Conservation (phyloP, 176 grass and related monocot genomes). For the Avena atlantica region DNA sequence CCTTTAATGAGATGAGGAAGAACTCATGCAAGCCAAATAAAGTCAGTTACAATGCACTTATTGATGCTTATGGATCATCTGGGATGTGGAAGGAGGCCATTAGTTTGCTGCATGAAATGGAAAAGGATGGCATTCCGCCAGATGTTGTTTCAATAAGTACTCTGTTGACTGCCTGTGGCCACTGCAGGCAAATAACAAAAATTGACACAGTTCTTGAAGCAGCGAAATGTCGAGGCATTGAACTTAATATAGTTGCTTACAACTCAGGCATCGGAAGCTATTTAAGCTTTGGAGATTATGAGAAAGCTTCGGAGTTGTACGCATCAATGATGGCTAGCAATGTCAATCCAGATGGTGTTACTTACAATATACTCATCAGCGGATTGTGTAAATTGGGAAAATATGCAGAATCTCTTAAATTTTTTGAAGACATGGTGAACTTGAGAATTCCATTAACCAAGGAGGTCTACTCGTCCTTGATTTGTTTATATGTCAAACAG, state of each 20-base stretch:
- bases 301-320: conserved; percentile 84
- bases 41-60: conserved; percentile 95
- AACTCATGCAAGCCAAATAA: conserved; percentile 86
- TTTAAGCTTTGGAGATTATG: conserved; percentile 77
- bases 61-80: conserved; percentile 93
- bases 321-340: conserved; percentile 69
- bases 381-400: conserved; percentile 76
- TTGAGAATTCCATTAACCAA: conserved; percentile 77
- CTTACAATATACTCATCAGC: conserved; percentile 93
- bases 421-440: conserved; percentile 82
- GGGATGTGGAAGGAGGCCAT: conserved; percentile 78
- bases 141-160: conserved; percentile 92
- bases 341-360: conserved; percentile 71
- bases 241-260: conserved; percentile 84
- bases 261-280: conserved; percentile 92
- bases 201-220: conserved; percentile 70
- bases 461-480: conserved; percentile 89
- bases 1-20: conserved; percentile 76
- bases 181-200: conserved; percentile 73
- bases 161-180: conserved; percentile 78
- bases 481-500: conserved; percentile 90
- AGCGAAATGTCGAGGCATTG: conserved; percentile 71
- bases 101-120: conserved; percentile 79
- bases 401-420: conserved; percentile 68
- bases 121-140: conserved; percentile 75